Percentiles rank a stretch among this genome's conserved stretches.
Conservation (phyloP, 2,329 filamentous ascomycete species). For the Aspergillus novoparasiticus region DNA sequence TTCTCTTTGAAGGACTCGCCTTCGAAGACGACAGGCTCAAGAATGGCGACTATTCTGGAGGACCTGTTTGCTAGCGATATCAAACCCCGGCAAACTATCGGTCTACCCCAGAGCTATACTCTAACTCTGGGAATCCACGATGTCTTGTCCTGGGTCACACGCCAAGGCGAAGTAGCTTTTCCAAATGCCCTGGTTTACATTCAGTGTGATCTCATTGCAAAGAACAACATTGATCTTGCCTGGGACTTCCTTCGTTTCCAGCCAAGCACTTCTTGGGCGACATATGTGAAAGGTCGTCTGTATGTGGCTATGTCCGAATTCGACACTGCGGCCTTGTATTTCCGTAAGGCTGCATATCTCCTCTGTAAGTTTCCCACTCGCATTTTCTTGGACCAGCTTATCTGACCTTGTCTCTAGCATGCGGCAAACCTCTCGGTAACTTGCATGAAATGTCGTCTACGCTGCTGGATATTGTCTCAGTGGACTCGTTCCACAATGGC, state of each 20-base stretch:
- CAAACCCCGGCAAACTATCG: conserved; percentile 43
- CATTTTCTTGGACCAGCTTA: background rate
- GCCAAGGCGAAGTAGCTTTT: conserved; percentile 58
- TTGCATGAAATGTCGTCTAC: conserved; percentile 54
- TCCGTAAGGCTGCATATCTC: conserved; percentile 80
- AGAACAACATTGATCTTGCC: conserved; percentile 68
- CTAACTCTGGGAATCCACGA: conserved; percentile 48
- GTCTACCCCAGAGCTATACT: conserved; percentile 44
- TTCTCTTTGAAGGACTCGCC: conserved; percentile 30
- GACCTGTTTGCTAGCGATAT: conserved; percentile 49
- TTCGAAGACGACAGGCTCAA: conserved; percentile 24
- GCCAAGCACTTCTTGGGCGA: conserved; percentile 59
- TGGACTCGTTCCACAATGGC: conserved; percentile 68
- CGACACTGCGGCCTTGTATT: conserved; percentile 71
- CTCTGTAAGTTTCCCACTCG: conserved; percentile 66
- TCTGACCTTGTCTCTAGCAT: conserved; percentile 36
- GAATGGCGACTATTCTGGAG: conserved; percentile 43
- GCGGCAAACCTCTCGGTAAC: conserved; percentile 48
- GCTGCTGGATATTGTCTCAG: conserved; percentile 76
- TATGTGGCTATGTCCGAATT: conserved; percentile 73
- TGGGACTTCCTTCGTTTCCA: conserved; percentile 68
- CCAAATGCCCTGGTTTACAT: conserved; percentile 67
- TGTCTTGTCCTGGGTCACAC: conserved; percentile 48
- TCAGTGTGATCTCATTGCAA: conserved; percentile 67
- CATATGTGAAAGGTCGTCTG: conserved; percentile 82